Conservation (phyloP, 1,139 yeast species). For the Protomyces inundatus region DNA sequence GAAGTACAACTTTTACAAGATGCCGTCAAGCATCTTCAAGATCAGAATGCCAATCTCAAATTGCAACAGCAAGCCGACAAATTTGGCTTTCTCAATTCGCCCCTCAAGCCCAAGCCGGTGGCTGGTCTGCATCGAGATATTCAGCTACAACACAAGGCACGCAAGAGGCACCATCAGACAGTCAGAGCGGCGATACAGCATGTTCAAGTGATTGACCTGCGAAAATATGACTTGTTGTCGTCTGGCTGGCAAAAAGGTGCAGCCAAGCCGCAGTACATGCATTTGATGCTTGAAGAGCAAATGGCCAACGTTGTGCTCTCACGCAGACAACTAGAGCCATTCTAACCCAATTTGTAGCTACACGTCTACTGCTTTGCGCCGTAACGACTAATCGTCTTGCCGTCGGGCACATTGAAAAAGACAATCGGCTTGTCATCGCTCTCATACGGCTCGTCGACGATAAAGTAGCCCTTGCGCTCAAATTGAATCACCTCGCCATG, state of each 20-base stretch:
- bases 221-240: neutral
- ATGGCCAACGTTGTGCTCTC: neutral
- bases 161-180: neutral
- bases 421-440: conserved; percentile 53
- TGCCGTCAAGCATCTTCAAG: neutral
- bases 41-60: neutral
- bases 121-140: neutral
- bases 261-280: neutral
- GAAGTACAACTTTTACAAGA: neutral
- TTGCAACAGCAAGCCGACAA: neutral
- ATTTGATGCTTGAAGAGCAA: neutral
- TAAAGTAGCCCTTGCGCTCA: conserved; percentile 95
- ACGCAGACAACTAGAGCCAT: neutral
- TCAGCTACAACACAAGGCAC: neutral
- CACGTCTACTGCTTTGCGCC: conserved; percentile 53
- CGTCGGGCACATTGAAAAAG: conserved; percentile 94
- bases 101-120: neutral
- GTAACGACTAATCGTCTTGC: conserved; percentile 78
- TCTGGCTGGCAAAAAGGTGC: neutral
- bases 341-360: neutral
- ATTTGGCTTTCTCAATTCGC: neutral
- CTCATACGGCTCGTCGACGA: conserved; percentile 62
- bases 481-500: conserved; percentile 87
- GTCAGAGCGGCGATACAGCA: neutral
- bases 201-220: neutral